These are phyloP conservation scores for Aphanocladium album DNA, from an alignment of 2,329 filamentous ascomycete species.

Conservation along the genomic window DNA sequence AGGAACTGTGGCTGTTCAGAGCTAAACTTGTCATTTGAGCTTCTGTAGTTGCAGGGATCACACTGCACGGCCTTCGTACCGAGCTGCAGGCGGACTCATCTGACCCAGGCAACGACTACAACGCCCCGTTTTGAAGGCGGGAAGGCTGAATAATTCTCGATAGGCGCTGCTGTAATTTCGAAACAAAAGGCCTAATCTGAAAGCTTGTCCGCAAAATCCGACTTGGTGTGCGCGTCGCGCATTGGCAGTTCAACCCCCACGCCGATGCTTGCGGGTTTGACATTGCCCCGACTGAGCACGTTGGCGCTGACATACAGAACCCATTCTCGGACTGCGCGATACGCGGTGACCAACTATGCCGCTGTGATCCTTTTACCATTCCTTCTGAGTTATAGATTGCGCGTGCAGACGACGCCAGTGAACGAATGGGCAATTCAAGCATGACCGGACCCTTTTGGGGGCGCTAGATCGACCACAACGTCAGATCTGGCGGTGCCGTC, in stretches of 20 bases:
- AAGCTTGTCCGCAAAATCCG: background rate
- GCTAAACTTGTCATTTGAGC: background rate
- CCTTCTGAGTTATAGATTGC: background rate
- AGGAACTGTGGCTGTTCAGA: background rate
- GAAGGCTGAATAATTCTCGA: background rate
- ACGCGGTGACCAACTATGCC: background rate
- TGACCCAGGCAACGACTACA: background rate
- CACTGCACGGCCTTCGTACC: background rate
- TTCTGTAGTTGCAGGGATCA: background rate
- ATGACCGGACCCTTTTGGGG: conserved; percentile 4
- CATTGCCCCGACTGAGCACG: background rate
- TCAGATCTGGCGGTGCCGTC: conserved; percentile 9
- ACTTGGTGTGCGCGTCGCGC: background rate
- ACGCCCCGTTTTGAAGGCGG: background rate
- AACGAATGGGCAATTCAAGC: background rate
- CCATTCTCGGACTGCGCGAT: background rate
- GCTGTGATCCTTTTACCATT: background rate
- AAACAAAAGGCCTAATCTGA: background rate
- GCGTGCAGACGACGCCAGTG: background rate
- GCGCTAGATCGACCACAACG: conserved; percentile 10
- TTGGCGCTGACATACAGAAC: background rate
- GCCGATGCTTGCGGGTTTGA: background rate
- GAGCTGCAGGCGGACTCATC: conserved; percentile 1
- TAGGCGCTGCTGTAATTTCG: background rate
- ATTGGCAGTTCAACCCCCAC: background rate